Percentiles rank a stretch among this genome's conserved stretches.
phyloP scores from a whole-genome alignment of 306 rosid species.

The Chamaecrista fasciculata region DNA sequence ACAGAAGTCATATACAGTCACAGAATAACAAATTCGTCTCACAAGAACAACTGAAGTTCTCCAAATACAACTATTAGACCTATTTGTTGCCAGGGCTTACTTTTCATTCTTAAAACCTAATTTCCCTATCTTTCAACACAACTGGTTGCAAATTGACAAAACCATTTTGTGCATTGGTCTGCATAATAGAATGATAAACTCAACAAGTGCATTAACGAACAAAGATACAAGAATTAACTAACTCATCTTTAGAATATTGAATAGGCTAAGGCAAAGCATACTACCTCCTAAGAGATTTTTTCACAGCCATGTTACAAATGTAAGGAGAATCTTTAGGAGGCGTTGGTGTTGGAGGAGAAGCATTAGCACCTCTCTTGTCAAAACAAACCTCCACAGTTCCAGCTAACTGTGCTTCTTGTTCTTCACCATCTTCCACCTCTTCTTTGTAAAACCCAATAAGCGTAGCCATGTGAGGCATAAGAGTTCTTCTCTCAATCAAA shows the following conservation, averaged over 20 bases:
- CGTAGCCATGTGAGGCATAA: slow-evolving; percentile 75
- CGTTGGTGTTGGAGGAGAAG: slow-evolving; percentile 72
- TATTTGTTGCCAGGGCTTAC: neutral
- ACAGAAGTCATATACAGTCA: neutral
- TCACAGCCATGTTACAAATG: slow-evolving; percentile 72
- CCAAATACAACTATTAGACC: neutral
- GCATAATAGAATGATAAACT: neutral
- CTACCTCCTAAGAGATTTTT: slow-evolving; percentile 72
- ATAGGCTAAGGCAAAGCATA: slow-evolving; percentile 27
- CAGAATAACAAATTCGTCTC: neutral
- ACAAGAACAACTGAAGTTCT: neutral
- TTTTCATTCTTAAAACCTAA: neutral
- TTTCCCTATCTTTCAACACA: neutral
- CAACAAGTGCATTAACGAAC: neutral
- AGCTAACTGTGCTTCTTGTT: slow-evolving; percentile 43
- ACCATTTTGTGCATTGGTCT: neutral
- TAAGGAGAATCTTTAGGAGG: slow-evolving; percentile 81
- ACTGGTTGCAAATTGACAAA: neutral
- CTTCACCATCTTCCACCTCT: slow-evolving; percentile 26
- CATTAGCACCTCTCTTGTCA: slow-evolving; percentile 60
- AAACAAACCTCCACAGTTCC: slow-evolving; percentile 93
- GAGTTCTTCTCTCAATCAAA: slow-evolving; percentile 55
- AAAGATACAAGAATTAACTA: neutral
- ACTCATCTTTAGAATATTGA: neutral
- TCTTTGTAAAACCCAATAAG: slow-evolving; percentile 69